Base-by-base conservation (phyloP, 306 rosid species). In the Lupinus albus region DNA sequence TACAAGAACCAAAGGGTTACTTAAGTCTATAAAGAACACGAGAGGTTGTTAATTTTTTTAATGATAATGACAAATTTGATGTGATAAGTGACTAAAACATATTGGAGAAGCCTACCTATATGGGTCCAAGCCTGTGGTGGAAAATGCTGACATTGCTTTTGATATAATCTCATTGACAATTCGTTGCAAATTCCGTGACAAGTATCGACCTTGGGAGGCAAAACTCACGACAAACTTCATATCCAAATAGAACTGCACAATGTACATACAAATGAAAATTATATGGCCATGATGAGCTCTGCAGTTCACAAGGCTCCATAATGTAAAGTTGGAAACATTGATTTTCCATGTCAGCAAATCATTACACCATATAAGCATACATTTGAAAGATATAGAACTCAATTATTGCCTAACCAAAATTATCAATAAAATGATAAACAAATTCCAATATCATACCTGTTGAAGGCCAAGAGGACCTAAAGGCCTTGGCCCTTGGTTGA, bases 151-250 rank as follows among this genome's bases (percentile, higher is more conserved):
- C 82, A 94, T 82, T 67, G 97, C 96, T 78, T 87, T 94, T 11
- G 96, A 82, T 79, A 94, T 94, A 71, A 91, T 94, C 81, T 94
- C 99, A 66, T 82, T 88, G 28, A 88, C 86, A 49, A 75, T 90
- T 28, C 96, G 82, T 76, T 84, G 90, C 85, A 94, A 82, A 71
- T 88, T 91, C 64, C 99, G 80, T 55, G 97, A 91, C 72, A 87
- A 77, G 83, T 86, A 94, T 30, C 97, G 97, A 25, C 96, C 89
- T 60, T 94, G 94, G 79, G 95, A 84, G 68, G 96, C 96, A 81
- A 94, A 94, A 81, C 88, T 82, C 60, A 85, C 80, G 57, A 91
- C 99, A n/a, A 94, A 94, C 86, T 88, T 94, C 99, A 94, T 94
- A 72, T 94, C 99, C 83, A 94, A 79, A 78, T 91, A 94, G 76